phyloP scores from a whole-genome alignment of 306 rosid genomes.

The Vigna unguiculata region DNA sequence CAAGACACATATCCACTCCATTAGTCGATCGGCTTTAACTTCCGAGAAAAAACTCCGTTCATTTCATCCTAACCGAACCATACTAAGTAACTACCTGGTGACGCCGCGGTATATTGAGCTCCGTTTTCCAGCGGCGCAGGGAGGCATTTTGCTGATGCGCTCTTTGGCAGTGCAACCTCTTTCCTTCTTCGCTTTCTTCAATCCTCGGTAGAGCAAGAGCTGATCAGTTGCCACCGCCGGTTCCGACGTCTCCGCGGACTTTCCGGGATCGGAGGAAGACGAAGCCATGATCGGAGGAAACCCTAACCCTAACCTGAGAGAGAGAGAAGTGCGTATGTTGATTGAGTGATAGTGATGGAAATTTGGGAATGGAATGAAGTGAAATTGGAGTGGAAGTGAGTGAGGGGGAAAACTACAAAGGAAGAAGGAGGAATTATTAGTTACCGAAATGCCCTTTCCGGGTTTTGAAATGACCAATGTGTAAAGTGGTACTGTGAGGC shows the following conservation, averaged over 20 bases:
- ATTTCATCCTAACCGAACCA: not conserved
- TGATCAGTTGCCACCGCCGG: slow-evolving; percentile 67
- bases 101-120: slow-evolving; percentile 99
- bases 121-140: slow-evolving; percentile 96
- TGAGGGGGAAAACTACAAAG: slow-evolving; percentile 47
- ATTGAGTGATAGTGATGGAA: not conserved
- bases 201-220: slow-evolving; percentile 74
- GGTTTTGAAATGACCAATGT: slow-evolving; percentile 40
- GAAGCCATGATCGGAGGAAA: slow-evolving; percentile 76
- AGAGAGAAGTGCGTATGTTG: not conserved
- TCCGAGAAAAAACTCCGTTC: not conserved
- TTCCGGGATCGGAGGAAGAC: slow-evolving; percentile 85
- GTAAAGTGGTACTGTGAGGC: slow-evolving; percentile 8
- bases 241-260: slow-evolving; percentile 53
- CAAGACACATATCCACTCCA: not conserved
- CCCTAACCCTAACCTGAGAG: slow-evolving; percentile 41
- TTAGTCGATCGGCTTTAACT: not conserved
- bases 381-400: slow-evolving; percentile 5
- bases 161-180: slow-evolving; percentile 98
- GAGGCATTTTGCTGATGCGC: slow-evolving; percentile 98
- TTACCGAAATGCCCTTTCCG: slow-evolving; percentile 52
- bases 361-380: slow-evolving; percentile 41
- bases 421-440: slow-evolving; percentile 42
- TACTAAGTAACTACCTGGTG: slow-evolving; percentile 64
- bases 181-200: slow-evolving; percentile 93